Evolutionary conservation across 2,329 filamentous ascomycete genomes (phyloP).

Genomic region (Delphinella strobiligena): DNA sequence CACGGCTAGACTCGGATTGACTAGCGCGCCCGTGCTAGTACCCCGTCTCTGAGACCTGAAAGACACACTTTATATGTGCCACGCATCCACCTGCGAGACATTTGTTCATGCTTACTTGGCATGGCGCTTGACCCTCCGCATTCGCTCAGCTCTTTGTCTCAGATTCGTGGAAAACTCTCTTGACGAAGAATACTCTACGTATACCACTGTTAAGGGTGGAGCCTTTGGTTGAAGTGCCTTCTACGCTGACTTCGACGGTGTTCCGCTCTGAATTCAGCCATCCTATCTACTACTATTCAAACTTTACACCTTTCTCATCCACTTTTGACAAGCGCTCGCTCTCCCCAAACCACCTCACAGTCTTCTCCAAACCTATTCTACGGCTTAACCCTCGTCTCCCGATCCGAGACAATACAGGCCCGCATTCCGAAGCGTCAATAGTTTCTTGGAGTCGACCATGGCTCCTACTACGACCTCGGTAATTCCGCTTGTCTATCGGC

Average conservation of each 20-base stretch:
- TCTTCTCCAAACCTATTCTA: not conserved
- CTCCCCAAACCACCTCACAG: not conserved
- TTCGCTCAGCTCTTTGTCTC: not conserved
- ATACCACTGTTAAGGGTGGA: too few relatives aligned
- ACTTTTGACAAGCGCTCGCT: not conserved
- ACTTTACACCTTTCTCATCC: not conserved
- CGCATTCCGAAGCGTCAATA: not conserved
- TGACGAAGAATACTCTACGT: too few relatives aligned
- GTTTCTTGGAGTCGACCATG: not conserved
- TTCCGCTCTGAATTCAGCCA: not conserved
- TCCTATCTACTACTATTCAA: not conserved
- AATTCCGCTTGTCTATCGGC: constrained; percentile 50
- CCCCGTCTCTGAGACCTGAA: not conserved
- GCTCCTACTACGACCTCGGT: constrained; percentile 18
- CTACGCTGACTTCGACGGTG: not conserved
- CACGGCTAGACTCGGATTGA: too few relatives aligned
- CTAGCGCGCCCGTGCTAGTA: not conserved
- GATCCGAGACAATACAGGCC: not conserved
- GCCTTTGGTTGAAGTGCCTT: not conserved
- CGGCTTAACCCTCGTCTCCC: too few relatives aligned
- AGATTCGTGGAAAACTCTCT: too few relatives aligned
- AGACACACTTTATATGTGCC: not conserved
- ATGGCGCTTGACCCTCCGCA: not conserved
- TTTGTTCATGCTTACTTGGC: not conserved
- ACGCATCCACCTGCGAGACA: not conserved